phyloP scores from a whole-genome alignment of 164 flowering plant species.

The Vitis rupestris region DNA sequence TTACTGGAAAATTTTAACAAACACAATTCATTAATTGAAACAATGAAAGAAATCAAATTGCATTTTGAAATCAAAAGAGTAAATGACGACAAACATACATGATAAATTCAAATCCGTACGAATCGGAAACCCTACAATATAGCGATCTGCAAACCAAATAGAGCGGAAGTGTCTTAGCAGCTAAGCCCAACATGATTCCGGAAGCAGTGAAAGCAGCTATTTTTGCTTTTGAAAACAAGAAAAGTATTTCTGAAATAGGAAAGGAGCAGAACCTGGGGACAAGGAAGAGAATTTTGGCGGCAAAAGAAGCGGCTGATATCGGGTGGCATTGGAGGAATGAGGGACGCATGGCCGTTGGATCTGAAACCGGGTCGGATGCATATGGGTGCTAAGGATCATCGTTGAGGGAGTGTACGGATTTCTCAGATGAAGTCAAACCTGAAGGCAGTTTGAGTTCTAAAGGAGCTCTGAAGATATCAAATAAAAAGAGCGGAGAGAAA shows the following conservation, averaged over 20 bases:
- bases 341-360: no score
- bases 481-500: no score
- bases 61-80: neutral
- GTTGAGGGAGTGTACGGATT: no score
- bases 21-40: neutral
- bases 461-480: no score
- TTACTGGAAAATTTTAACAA: neutral
- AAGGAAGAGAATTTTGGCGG: constrained; percentile 1
- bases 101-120: neutral
- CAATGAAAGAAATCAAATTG: neutral
- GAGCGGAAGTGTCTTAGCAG: neutral
- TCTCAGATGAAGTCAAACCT: no score
- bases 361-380: no score
- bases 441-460: no score
- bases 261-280: neutral
- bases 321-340: neutral
- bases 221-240: no score
- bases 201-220: no score
- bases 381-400: no score
- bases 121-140: constrained; percentile 4
- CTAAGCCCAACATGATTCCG: no score
- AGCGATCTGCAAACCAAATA: constrained; percentile 1
- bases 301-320: neutral
- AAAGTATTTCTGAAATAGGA: no score
- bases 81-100: constrained; percentile 10